phyloP scores from a whole-genome alignment of 2,329 filamentous ascomycete species.

The Gaeumannomyces sp. region DNA sequence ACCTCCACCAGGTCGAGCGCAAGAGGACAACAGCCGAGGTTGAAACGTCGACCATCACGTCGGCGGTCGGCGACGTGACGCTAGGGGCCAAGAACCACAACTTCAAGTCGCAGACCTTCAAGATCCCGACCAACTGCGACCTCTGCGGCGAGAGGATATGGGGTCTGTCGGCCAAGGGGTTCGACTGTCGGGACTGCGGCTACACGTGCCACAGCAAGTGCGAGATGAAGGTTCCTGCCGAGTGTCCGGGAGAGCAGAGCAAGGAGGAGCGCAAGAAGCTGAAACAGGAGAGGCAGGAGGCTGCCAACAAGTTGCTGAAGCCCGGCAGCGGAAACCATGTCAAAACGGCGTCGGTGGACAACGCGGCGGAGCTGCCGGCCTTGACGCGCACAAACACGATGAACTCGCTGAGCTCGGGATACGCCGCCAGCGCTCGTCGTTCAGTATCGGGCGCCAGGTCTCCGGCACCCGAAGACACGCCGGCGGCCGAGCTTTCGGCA shows the following conservation, averaged over 20 bases:
- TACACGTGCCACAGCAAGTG: slow-evolving; percentile 99
- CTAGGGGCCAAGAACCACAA: slow-evolving; percentile 91
- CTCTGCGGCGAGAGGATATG: slow-evolving; percentile 94
- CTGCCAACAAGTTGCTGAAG: slow-evolving; percentile 56
- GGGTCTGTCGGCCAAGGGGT: slow-evolving; percentile 93
- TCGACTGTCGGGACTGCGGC: slow-evolving; percentile 91
- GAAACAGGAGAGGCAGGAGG: slow-evolving; percentile 77
- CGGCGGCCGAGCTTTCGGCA: slow-evolving; percentile 25
- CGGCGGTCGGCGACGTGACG: slow-evolving; percentile 80
- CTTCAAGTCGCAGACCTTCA: slow-evolving; percentile 98
- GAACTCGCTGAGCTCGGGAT: slow-evolving; percentile 83
- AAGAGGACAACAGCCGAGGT: slow-evolving; percentile 84
- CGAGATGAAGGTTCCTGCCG: slow-evolving; percentile 95
- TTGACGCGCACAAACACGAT: slow-evolving; percentile 81
- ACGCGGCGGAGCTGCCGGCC: slow-evolving; percentile 57
- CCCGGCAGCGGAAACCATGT: slow-evolving; percentile 26
- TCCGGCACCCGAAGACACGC: slow-evolving; percentile 42
- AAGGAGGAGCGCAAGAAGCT: slow-evolving; percentile 96
- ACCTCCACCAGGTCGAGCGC: slow-evolving; percentile 76
- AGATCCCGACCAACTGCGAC: slow-evolving; percentile 98
- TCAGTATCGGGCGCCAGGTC: slow-evolving; percentile 61
- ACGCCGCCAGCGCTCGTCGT: slow-evolving; percentile 70
- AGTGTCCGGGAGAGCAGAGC: slow-evolving; percentile 86
- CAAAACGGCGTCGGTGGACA: slow-evolving; percentile 29
- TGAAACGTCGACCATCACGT: slow-evolving; percentile 88